Conservation (phyloP, 2,329 filamentous ascomycete genomes). For the Ophidiomyces ophidiicola region DNA sequence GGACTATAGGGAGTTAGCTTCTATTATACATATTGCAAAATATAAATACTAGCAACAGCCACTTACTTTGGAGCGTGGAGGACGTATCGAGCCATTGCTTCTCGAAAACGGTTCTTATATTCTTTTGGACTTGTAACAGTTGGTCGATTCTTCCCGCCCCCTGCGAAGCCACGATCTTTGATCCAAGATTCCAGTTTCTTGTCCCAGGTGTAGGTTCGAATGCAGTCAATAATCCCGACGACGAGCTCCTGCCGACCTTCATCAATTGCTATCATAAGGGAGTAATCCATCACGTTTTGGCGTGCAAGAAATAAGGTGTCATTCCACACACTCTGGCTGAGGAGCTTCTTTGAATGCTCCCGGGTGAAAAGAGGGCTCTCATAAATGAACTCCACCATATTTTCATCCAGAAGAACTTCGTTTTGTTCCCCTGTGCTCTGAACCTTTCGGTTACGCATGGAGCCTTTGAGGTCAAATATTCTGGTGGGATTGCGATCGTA, state of each 20-base stretch:
- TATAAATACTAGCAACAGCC: neutral
- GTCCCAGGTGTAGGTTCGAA: conserved; percentile 97
- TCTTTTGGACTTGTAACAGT: conserved; percentile 96
- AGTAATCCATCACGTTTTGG: conserved; percentile 99
- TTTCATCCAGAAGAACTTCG: conserved; percentile 92
- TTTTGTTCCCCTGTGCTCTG: conserved; percentile 91
- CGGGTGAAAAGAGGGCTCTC: conserved; percentile 90
- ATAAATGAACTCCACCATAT: conserved; percentile 98
- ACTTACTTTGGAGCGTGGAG: conserved; percentile 39
- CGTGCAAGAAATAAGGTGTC: conserved; percentile 89
- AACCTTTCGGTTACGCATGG: conserved; percentile 96
- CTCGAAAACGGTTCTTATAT: conserved; percentile 89
- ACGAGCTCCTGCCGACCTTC: conserved; percentile 81
- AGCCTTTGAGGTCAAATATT: conserved; percentile 92
- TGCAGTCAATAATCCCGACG: conserved; percentile 96
- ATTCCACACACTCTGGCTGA: conserved; percentile 89
- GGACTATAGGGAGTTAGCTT: conserved; percentile 10
- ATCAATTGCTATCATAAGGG: conserved; percentile 94
- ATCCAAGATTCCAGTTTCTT: conserved; percentile 99
- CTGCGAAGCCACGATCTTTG: conserved; percentile 82
- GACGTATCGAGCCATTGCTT: conserved; percentile 84
- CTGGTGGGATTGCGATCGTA: conserved; percentile 85
- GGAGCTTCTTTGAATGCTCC: conserved; percentile 88
- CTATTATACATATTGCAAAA: neutral
- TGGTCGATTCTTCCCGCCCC: conserved; percentile 67